Evolutionary conservation across 1,284 basidiomycete genomes (phyloP), one percentile per base, ranked within the genome.

Genomic region (Cystobasidium sp.): DNA sequence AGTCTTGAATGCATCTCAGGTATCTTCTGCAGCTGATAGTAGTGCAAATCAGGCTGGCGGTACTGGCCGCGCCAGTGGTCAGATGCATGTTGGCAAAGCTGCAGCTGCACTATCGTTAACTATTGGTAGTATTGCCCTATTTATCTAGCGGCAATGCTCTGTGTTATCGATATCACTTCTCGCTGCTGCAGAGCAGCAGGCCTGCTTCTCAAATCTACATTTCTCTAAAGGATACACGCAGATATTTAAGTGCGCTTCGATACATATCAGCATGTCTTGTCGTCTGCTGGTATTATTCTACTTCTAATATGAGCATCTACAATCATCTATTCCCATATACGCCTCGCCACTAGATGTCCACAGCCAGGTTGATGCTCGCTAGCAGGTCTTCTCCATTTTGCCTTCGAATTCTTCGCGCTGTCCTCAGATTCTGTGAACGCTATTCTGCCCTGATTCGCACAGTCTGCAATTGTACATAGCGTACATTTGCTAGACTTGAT

Each of bases 391-490:
- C 70, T 55, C 70, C 70, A 73, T 39, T 59, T 65, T 18, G 46
- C 47, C 16, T 61, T 24, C 52, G 56, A 6, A 6, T 39, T 37
- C 63, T 66, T 61, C 20, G 65, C 70, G 49, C 44, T 44, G 24
- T 65, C 70, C 14, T 24, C 63, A 18, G 24, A 20, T 6, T 73
- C 70, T 2, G 70, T 73, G 18, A 22, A 73, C 7, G 63, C 70
- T 55, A 73, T 73, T 18, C 70, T 41, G 9, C 70, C 70, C 46
- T 73, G 59, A 39, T 44, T 52, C 6, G 70, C 62, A 49, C 70
- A 73, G 52, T 73, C 70, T 16, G 70, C 59, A 12, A 73, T 10
- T 12, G 70, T 73, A 46, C 70, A 73, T 12, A 73, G 53, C 2
- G 55, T 56, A 24, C 70, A 73, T 41, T 43, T 49, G 52, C 56